Percentiles rank a stretch among this genome's conserved stretches.
Evolutionary conservation across 2,329 filamentous ascomycete genomes (phyloP).

Genomic region (Corynespora cassiicola): DNA sequence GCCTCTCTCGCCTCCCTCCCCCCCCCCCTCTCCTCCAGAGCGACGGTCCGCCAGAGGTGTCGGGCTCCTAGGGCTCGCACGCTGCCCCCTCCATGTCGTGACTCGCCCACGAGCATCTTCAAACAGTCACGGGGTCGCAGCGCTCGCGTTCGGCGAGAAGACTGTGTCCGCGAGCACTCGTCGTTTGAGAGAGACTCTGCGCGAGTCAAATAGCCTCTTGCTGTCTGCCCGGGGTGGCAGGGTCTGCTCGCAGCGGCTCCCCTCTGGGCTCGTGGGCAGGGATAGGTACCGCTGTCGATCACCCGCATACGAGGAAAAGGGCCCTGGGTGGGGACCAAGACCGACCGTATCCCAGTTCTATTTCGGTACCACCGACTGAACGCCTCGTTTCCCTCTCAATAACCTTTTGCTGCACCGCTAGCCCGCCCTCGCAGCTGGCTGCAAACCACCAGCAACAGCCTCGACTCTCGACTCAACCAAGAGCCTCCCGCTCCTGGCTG

Average conservation of each 20-base stretch:
- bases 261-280: conserved; percentile 18
- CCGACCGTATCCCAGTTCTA: conserved; percentile 14
- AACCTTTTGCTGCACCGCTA: conserved; percentile 32
- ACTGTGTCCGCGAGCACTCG: conserved; percentile 17
- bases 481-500: conserved; percentile 30
- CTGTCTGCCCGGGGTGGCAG: conserved; percentile 5
- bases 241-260: conserved; percentile 13
- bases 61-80: conserved; percentile 2
- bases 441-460: too few species aligned
- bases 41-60: too few species aligned
- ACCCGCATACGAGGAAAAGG: conserved; percentile 22
- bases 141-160: too few species aligned
- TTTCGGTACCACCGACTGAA: conserved; percentile 31
- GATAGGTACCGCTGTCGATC: conserved; percentile 28
- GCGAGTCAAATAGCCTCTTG: conserved; percentile 19
- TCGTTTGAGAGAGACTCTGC: conserved; percentile 27
- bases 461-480: conserved; percentile 25
- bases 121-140: too few species aligned
- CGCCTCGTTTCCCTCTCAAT: conserved; percentile 30
- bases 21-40: too few species aligned
- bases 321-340: conserved; percentile 2
- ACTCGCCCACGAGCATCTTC: too few species aligned
- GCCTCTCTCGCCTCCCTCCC: conserved; percentile 2
- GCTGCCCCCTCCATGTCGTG: not conserved
- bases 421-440: conserved; percentile 18